Conservation (phyloP, 768 basidiomycete species). For the Russula sp. region DNA sequence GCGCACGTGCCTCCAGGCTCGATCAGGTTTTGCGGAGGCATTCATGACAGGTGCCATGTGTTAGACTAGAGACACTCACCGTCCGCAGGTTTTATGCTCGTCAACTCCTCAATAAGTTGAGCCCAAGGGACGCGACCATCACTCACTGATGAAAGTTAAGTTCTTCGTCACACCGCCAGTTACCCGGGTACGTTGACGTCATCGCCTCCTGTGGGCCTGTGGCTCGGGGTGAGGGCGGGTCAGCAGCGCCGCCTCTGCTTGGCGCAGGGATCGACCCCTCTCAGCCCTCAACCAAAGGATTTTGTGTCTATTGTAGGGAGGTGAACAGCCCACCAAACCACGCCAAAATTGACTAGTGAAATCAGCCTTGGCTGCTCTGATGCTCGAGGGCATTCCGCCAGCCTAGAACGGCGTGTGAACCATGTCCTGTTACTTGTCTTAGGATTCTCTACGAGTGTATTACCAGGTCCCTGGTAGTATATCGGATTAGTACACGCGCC, state of each 20-base stretch:
- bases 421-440: neutral
- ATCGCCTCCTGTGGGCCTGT: too few species aligned
- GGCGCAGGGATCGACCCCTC: too few species aligned
- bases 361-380: neutral
- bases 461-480: constrained; percentile 21
- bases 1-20: neutral
- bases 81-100: too few species aligned
- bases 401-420: neutral
- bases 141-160: too few species aligned
- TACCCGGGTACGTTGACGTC: too few species aligned
- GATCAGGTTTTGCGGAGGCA: too few species aligned
- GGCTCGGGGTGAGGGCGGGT: neutral
- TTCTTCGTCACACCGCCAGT: too few species aligned
- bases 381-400: neutral
- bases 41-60: too few species aligned
- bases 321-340: neutral
- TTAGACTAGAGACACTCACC: neutral
- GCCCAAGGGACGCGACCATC: too few species aligned
- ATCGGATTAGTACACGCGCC: constrained; percentile 25
- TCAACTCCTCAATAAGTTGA: too few species aligned
- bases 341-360: neutral
- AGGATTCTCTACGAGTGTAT: rapidly evolving
- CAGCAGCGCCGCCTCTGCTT: neutral
- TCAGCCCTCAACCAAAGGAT: neutral
- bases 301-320: neutral